Evolutionary conservation across 371 early-diverging fungal species (phyloP).

Genomic region (Dichotomocladium elegans): DNA sequence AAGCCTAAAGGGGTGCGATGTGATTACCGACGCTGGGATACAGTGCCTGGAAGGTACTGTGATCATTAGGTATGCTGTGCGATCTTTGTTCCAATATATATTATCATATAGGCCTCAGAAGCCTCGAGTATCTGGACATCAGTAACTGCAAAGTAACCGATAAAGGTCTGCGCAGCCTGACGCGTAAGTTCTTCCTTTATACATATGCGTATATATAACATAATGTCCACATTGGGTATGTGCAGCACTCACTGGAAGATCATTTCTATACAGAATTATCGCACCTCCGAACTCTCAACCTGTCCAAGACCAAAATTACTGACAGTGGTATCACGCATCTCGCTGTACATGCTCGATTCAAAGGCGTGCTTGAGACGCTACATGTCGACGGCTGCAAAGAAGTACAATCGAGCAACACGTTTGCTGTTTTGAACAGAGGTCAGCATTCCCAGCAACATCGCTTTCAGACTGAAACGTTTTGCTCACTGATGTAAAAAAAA

Average conservation of each 20-base stretch:
- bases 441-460: too few species aligned
- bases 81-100: not conserved
- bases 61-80: not conserved
- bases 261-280: slow-evolving; percentile 15
- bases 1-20: slow-evolving; percentile 37
- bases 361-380: slow-evolving; percentile 12
- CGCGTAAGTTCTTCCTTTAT: slow-evolving; percentile 13
- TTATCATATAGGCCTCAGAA: slow-evolving; percentile 18
- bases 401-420: slow-evolving; percentile 13
- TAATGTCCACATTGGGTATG: too few species aligned
- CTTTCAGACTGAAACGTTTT: not conserved
- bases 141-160: slow-evolving; percentile 43
- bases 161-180: slow-evolving; percentile 26
- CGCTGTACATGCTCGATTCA: slow-evolving; percentile 14
- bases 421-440: too few species aligned
- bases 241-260: too few species aligned
- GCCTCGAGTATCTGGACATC: slow-evolving; percentile 32
- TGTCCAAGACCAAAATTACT: slow-evolving; percentile 39
- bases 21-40: slow-evolving; percentile 37
- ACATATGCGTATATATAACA: too few species aligned
- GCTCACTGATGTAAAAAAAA: not conserved
- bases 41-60: slow-evolving; percentile 24
- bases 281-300: slow-evolving; percentile 20
- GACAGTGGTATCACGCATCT: slow-evolving; percentile 20
- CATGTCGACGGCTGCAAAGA: slow-evolving; percentile 26